These are phyloP conservation scores for Turritis glabra DNA, from an alignment of 345 rosid genomes.

Conservation along the genomic window DNA sequence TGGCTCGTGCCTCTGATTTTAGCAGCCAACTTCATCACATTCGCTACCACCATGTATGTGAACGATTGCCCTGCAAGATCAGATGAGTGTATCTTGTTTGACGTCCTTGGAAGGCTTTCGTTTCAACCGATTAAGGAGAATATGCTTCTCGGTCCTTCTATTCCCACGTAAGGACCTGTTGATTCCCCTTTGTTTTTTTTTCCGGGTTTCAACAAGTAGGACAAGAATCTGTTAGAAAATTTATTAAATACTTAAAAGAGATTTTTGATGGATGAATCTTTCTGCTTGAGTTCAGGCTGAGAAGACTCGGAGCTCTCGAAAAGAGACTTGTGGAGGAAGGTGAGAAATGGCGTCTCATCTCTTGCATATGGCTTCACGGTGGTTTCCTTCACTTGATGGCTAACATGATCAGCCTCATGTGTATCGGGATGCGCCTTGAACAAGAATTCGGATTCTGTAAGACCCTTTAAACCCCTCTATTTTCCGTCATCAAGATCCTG, in stretches of 20 bases:
- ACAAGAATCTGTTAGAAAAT: neutral
- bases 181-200: neutral
- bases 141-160: constrained; percentile 68
- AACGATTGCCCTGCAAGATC: constrained; percentile 65
- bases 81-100: constrained; percentile 46
- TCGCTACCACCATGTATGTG: constrained; percentile 59
- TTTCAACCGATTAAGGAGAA: constrained; percentile 53
- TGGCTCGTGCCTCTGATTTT: constrained; percentile 76
- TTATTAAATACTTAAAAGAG: neutral
- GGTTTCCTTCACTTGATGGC: constrained; percentile 72
- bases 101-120: constrained; percentile 55
- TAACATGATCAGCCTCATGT: constrained; percentile 82
- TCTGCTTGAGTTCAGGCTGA: constrained; percentile 54
- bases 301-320: constrained; percentile 70
- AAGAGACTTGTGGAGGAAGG: constrained; percentile 51
- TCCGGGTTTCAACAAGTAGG: neutral
- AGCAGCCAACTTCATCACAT: constrained; percentile 44
- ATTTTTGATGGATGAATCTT: neutral
- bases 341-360: constrained; percentile 73
- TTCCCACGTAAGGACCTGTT: constrained; percentile 47
- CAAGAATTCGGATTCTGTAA: constrained; percentile 92
- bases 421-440: constrained; percentile 80
- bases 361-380: constrained; percentile 91
- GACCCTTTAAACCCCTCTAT: constrained; percentile 2
- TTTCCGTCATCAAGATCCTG: neutral